Conservation (phyloP, 208 protist species). For the Trypanosoma conorhini region DNA sequence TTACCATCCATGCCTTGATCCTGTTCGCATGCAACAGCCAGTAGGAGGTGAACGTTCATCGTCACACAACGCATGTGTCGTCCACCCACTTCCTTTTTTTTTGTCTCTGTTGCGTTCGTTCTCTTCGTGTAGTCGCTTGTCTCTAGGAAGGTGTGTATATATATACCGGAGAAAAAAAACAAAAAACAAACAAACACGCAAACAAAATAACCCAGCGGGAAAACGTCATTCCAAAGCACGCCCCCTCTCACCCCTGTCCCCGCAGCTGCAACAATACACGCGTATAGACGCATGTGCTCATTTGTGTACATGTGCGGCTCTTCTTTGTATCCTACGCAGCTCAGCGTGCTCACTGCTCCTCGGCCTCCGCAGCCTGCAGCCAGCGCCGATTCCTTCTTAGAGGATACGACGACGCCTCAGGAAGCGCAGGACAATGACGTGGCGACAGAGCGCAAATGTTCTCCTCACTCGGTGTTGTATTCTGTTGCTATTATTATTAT, state of each 20-base stretch:
- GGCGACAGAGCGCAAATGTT: not conserved
- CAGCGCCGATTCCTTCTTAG: not conserved
- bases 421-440: not conserved
- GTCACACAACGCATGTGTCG: not conserved
- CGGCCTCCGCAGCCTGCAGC: not conserved
- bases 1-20: not conserved
- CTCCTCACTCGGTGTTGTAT: not conserved
- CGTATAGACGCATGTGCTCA: too few species aligned
- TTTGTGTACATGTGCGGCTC: not conserved
- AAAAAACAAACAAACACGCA: too few species aligned
- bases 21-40: not conserved
- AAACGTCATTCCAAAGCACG: too few species aligned
- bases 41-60: not conserved
- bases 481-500: conserved; percentile 1
- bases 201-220: too few species aligned
- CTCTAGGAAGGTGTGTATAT: not conserved
- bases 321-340: not conserved
- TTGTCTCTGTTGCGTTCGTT: not conserved
- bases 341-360: not conserved
- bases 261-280: too few species aligned
- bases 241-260: too few species aligned
- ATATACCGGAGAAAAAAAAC: not conserved
- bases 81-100: not conserved
- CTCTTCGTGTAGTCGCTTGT: not conserved
- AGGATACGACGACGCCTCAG: not conserved